phyloP scores from a whole-genome alignment of 257 asterid species.

The Eucommia ulmoides region DNA sequence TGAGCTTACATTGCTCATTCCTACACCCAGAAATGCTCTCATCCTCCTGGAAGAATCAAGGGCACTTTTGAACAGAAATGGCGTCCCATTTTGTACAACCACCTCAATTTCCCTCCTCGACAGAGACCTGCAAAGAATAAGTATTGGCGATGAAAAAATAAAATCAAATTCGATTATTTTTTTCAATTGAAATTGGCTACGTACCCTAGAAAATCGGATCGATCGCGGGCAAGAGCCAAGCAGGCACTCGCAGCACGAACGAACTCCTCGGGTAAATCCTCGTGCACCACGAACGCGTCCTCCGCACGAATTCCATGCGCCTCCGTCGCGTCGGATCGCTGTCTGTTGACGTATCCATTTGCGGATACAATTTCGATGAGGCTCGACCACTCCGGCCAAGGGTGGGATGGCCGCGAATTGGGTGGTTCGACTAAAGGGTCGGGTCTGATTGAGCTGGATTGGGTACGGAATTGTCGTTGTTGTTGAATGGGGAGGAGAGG shows the following conservation, averaged over 20 bases:
- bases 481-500: not conserved
- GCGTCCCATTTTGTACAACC: not conserved
- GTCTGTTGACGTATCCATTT: not conserved
- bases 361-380: not conserved
- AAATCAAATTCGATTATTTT: not conserved
- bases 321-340: not conserved
- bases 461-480: not conserved
- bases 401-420: not conserved
- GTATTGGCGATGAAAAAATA: no score
- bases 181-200: not conserved
- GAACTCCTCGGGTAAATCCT: not conserved
- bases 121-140: not conserved
- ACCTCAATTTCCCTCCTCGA: not conserved
- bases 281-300: not conserved
- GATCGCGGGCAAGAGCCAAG: not conserved
- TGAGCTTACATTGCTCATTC: not conserved
- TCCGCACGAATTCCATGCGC: not conserved
- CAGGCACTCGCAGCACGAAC: not conserved
- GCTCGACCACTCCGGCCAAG: not conserved
- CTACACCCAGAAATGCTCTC: not conserved
- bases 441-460: not conserved
- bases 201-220: not conserved
- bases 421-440: not conserved
- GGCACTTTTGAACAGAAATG: not conserved
- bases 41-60: not conserved